Conservation (phyloP, 192 early-diverging fungal species). For the Coemansia sp. region DNA sequence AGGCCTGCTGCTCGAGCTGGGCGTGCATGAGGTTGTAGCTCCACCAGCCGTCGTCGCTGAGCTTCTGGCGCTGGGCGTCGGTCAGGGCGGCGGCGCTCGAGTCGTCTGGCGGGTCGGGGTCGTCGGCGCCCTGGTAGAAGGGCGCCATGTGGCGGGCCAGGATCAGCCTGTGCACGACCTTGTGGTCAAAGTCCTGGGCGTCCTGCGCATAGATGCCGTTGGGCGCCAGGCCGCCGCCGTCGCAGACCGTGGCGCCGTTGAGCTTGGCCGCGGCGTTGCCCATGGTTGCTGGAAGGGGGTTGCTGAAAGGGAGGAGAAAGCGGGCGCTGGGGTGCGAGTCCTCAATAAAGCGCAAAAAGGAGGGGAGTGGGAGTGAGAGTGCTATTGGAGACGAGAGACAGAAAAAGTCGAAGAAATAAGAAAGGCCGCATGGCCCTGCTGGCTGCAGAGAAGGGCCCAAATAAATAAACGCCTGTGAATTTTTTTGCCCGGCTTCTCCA, state of each 20-base stretch:
- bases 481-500: too few relatives aligned
- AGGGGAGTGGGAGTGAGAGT: neutral
- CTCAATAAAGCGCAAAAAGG: neutral
- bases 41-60: conserved; percentile 50
- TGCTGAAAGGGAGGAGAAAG: neutral
- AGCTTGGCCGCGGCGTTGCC: conserved; percentile 47
- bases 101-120: conserved; percentile 63
- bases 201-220: conserved; percentile 64
- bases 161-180: conserved; percentile 71
- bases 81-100: too few relatives aligned
- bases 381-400: conserved; percentile 1
- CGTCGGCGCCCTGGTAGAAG: conserved; percentile 80
- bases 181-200: conserved; percentile 74
- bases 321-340: too few relatives aligned
- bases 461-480: too few relatives aligned
- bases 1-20: conserved; percentile 22
- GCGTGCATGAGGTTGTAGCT: conserved; percentile 52
- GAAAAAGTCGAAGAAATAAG: neutral
- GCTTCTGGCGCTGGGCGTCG: too few relatives aligned
- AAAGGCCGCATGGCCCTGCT: too few relatives aligned
- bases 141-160: conserved; percentile 71
- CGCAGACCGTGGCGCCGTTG: conserved; percentile 46
- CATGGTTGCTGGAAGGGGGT: too few relatives aligned
- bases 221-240: conserved; percentile 62
- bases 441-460: too few relatives aligned